These are phyloP conservation scores for Babesia ovata DNA, from an alignment of 169 alveolate species.

Conservation along the genomic window DNA sequence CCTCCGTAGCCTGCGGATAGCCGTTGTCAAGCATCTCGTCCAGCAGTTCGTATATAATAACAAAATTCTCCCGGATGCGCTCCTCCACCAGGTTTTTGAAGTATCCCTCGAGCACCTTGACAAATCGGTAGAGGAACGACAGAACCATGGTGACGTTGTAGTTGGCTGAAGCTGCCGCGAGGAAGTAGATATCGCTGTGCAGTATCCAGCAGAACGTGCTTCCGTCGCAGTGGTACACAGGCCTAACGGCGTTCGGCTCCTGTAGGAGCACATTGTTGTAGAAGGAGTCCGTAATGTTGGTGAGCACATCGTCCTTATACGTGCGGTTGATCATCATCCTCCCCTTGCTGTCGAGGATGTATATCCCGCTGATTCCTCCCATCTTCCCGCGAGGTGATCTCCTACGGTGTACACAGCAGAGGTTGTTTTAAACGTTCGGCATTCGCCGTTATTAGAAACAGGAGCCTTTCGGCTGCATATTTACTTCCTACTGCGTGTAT, in stretches of 20 bases:
- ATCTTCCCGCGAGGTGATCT: constrained; percentile 23
- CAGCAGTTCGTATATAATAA: constrained; percentile 95
- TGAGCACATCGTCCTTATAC: constrained; percentile 85
- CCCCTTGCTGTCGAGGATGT: constrained; percentile 91
- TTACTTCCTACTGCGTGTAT: not conserved
- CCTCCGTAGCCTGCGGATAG: constrained; percentile 95
- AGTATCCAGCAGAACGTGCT: constrained; percentile 95
- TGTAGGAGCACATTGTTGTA: constrained; percentile 91
- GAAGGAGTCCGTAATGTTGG: constrained; percentile 82
- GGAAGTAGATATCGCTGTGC: constrained; percentile 91
- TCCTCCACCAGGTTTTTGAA: constrained; percentile 98
- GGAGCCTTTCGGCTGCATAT: not conserved
- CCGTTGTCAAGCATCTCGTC: constrained; percentile 99
- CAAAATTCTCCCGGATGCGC: constrained; percentile 98
- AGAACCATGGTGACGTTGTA: constrained; percentile 74
- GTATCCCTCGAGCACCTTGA: constrained; percentile 91
- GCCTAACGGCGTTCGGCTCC: constrained; percentile 91
- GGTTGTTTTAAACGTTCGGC: constrained; percentile 4
- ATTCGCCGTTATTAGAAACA: constrained; percentile 1
- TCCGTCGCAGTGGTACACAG: constrained; percentile 94
- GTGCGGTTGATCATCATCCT: constrained; percentile 87
- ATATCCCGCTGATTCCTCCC: constrained; percentile 91
- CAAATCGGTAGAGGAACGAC: constrained; percentile 72
- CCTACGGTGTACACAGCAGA: not conserved
- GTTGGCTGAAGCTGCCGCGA: constrained; percentile 81